phyloP scores from a whole-genome alignment of 306 rosid species.

The Lablab purpureus region DNA sequence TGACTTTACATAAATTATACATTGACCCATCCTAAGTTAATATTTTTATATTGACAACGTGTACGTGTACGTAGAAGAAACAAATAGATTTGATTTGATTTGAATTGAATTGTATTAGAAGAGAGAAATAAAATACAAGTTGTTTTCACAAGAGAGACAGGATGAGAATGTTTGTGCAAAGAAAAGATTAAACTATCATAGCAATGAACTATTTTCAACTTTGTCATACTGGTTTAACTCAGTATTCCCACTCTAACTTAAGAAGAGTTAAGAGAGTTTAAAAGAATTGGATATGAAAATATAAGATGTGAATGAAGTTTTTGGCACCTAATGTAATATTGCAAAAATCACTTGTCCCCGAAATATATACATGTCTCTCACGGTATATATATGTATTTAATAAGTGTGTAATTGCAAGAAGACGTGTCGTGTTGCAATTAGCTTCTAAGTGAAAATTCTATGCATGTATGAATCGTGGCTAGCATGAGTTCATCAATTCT shows the following conservation, averaged over 20 bases:
- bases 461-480: conserved; percentile 3
- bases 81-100: neutral
- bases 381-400: neutral
- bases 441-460: neutral
- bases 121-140: neutral
- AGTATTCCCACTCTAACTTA: neutral
- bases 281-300: no score
- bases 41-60: neutral
- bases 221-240: neutral
- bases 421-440: conserved; percentile 25
- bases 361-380: neutral
- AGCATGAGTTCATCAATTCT: neutral
- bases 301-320: no score
- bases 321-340: neutral
- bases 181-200: neutral
- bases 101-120: neutral
- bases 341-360: neutral
- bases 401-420: neutral
- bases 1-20: neutral
- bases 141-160: conserved; percentile 11
- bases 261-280: neutral
- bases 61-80: conserved; percentile 16
- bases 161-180: neutral
- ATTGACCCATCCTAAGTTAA: conserved; percentile 3
- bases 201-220: neutral